Evolutionary conservation across 768 basidiomycete species (phyloP).

Genomic region (Tulasnella sp.): DNA sequence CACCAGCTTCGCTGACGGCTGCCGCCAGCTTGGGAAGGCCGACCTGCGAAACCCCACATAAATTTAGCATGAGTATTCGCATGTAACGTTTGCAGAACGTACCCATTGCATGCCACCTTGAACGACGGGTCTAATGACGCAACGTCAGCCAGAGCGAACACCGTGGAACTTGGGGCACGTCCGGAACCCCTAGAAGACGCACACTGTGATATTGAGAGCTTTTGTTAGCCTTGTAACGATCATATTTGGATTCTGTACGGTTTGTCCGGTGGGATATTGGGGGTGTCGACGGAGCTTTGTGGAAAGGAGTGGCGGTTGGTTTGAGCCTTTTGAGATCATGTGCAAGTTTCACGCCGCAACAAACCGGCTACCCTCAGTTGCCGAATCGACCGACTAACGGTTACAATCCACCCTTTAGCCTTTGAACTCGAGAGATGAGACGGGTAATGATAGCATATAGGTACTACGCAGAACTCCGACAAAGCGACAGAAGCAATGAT

Average conservation of each 20-base stretch:
- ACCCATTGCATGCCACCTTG: conserved; percentile 93
- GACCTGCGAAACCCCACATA: conserved; percentile 48
- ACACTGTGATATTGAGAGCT: conserved; percentile 27
- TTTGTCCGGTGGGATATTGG: background rate
- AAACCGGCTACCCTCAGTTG: background rate
- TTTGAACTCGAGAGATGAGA: background rate
- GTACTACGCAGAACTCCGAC: background rate
- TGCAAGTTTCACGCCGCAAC: background rate
- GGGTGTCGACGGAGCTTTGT: background rate
- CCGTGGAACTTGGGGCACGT: background rate
- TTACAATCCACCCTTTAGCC: too few species aligned
- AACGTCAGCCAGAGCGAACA: background rate
- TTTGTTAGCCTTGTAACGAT: conserved; percentile 28
- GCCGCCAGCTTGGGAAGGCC: conserved; percentile 66
- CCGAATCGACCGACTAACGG: background rate
- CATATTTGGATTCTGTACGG: background rate
- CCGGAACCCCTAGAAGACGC: background rate
- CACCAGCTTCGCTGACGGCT: conserved; percentile 77
- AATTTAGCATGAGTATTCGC: background rate
- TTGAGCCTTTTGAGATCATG: background rate
- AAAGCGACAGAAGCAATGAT: background rate
- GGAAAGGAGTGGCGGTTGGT: background rate
- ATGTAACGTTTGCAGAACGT: conserved; percentile 20
- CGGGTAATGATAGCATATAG: background rate
- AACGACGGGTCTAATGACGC: conserved; percentile 46